Conservation (phyloP, 2,329 filamentous ascomycete species). For the Trichophyton equinum region DNA sequence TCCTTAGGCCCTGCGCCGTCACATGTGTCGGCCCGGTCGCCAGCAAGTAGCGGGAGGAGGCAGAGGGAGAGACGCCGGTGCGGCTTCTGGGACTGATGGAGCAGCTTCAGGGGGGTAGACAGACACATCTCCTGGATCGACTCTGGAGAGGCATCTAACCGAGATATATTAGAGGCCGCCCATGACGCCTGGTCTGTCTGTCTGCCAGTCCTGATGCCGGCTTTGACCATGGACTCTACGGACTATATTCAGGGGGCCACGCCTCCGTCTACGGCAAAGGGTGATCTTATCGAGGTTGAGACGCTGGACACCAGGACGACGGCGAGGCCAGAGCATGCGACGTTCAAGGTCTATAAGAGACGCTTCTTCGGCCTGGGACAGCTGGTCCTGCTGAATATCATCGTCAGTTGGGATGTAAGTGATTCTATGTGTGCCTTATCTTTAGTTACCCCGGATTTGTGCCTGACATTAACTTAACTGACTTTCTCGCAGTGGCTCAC, state of each 20-base stretch:
- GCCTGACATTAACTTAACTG: too few species aligned
- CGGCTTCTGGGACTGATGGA: too few species aligned
- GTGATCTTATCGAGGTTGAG: background rate
- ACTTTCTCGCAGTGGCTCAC: conserved; percentile 61
- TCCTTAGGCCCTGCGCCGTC: background rate
- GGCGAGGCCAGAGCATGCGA: background rate
- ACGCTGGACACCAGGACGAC: background rate
- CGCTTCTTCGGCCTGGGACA: conserved; percentile 80
- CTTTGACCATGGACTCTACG: background rate
- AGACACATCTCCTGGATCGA: background rate
- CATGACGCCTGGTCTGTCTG: background rate
- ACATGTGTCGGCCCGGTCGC: background rate
- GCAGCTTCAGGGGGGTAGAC: background rate
- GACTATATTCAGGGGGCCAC: background rate
- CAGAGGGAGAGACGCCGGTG: background rate
- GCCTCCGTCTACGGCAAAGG: background rate
- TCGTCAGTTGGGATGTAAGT: conserved; percentile 92
- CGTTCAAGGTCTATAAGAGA: conserved; percentile 59
- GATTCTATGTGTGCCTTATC: background rate
- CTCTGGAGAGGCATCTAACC: too few species aligned
- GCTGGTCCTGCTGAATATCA: conserved; percentile 75
- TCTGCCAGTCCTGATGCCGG: background rate
- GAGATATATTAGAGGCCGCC: background rate
- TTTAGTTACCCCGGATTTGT: background rate
- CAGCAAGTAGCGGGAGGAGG: background rate